phyloP scores from a whole-genome alignment of 441 rosid species.

The Adansonia rubrostipa region DNA sequence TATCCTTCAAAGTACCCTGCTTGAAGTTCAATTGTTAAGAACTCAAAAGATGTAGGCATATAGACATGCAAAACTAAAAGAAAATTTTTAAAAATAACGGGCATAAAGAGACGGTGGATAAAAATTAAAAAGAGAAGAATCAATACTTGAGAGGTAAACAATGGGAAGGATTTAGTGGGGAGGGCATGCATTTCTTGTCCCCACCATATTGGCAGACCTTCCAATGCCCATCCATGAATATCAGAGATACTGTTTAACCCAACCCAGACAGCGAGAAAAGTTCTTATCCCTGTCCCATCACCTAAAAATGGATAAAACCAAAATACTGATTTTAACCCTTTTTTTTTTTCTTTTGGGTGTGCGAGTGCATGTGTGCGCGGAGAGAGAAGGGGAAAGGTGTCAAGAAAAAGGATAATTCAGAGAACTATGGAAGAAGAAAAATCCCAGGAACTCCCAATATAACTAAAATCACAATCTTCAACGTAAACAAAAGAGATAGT shows the following conservation, averaged over 20 bases:
- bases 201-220: no score
- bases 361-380: no score
- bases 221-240: no score
- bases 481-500: neutral
- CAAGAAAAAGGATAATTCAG: neutral
- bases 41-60: neutral
- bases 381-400: neutral
- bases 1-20: slow-evolving; percentile 76
- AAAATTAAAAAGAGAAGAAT: neutral
- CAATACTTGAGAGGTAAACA: neutral
- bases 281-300: no score
- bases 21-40: slow-evolving; percentile 18
- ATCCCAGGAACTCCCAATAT: neutral
- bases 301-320: no score
- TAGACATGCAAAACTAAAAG: slow-evolving; percentile 15
- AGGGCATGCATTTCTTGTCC: no score
- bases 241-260: no score
- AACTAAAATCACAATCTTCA: neutral
- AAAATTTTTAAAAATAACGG: slow-evolving; percentile 13
- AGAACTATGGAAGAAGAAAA: neutral
- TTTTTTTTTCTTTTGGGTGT: no score
- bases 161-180: no score
- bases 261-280: no score
- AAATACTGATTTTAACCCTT: no score
- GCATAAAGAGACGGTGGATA: neutral